Percentiles rank a stretch among this genome's conserved stretches.
Conservation (phyloP, 2,329 filamentous ascomycete genomes). For the Cladosporium sp. region DNA sequence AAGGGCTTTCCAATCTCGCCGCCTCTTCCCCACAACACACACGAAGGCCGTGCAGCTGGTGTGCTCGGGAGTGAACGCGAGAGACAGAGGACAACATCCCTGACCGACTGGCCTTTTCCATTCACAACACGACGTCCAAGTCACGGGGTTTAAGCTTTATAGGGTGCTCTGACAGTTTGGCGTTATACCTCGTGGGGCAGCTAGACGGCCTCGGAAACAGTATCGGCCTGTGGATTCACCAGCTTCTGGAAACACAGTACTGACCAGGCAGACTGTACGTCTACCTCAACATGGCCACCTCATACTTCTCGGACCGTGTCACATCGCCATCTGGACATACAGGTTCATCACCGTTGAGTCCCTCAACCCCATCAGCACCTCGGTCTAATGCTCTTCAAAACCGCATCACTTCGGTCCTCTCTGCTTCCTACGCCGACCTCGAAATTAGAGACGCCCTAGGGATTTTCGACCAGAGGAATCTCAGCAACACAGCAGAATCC, state of each 20-base stretch:
- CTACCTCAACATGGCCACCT: conserved; percentile 20
- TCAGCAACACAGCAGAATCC: conserved; percentile 72
- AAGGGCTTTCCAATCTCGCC: neutral
- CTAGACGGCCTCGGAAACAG: too few species aligned
- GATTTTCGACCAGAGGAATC: conserved; percentile 67
- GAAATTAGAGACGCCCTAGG: conserved; percentile 83
- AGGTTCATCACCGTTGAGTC: conserved; percentile 14
- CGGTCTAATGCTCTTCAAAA: conserved; percentile 67
- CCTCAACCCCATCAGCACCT: conserved; percentile 22
- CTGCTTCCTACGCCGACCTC: conserved; percentile 85
- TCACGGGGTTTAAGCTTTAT: neutral
- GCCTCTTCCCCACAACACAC: neutral
- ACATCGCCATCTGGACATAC: conserved; percentile 17
- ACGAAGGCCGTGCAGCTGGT: neutral
- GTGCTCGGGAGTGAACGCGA: too few species aligned
- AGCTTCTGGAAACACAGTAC: too few species aligned
- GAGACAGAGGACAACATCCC: neutral
- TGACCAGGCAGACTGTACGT: too few species aligned
- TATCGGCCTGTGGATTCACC: too few species aligned
- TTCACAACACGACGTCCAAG: conserved; percentile 5
- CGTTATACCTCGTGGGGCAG: too few species aligned
- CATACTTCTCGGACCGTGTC: conserved; percentile 21
- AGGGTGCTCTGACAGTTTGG: too few species aligned
- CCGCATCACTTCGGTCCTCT: conserved; percentile 80
- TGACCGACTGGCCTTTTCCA: neutral